Evolutionary conservation across 768 basidiomycete species (phyloP), one percentile per base, ranked within the genome.

Genomic region (Clathrus columnatus): DNA sequence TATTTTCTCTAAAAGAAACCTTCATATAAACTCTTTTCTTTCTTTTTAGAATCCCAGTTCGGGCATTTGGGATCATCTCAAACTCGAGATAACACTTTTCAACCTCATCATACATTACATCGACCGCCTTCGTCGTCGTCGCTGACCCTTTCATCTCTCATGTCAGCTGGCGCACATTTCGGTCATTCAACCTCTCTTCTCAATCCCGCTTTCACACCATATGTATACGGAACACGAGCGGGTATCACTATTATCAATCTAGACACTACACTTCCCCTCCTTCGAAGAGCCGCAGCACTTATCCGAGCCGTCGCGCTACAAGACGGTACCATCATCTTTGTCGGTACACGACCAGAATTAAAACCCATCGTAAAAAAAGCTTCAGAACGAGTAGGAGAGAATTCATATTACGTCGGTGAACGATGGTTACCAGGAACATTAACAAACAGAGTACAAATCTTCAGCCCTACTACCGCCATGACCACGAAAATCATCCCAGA

Each of bases 381-480:
- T 14, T 86, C 91, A 5, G 79, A 81, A 61, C 82, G 90, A 42
- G 67, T 97, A 58, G 92, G 84, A 23, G 63, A 73, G 42, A 89
- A 90, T 65, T 93, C 85, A 0, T 98, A 80, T 71, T 81, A 87
- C 58, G 84, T 96, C 49, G 84, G 84, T 16, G 87, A 91, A 54
- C 77, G 85, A 65, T 99, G 96, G 96, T 74, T 93, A 32, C 90
- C 95, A 1, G 96, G 96, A n/a, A 90, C 88, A 21, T 76, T 98
- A 61, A 95, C 95, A 46, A 97, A 99, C 72, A 80, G 80, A 63
- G 70, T 78, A 29, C 80, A 86, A 48, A 75, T 91, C 59, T 90
- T 86, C 66, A 79, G 83, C n/a, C 70, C 72, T 5, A 74, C 80
- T 5, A 74, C 74, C 17, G 74, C 80, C 30, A 69, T 75, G 48